Base-by-base conservation (phyloP, 2,329 filamentous ascomycete species). In the Diaporthe eres region DNA sequence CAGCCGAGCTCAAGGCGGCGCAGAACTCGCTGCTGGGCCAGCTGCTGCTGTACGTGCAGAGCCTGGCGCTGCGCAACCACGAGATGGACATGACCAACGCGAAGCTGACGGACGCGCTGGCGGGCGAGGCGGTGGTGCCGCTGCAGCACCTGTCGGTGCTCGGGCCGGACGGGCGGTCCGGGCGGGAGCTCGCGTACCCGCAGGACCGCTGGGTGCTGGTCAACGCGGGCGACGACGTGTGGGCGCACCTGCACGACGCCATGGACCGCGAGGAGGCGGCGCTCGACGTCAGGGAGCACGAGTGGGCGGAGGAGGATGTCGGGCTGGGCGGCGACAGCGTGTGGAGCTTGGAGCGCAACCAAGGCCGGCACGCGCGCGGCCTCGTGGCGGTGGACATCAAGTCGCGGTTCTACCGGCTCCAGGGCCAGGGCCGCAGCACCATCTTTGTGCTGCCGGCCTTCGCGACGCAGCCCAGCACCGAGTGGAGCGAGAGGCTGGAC, bases 181-280 rank as follows among this genome's bases (percentile, higher is more conserved):
- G 87, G 4, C 86, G 91, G 28, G 86, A 88, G 74, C 85, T 93
- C 34, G 86, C 86, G 1, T 88, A 85, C 79, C 87, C 87, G 0
- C 90, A 92, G 82, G 89, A 91, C 80, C 85, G 86, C 13, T 92
- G 87, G 83, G 81, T 92, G 19, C 83, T 92, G 2, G 87, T 85
- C 77, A 91, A 91, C 76, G 86, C 87, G 0, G 88, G 88, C 5
- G 87, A 90, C 53, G 88, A 90, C 70, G 83, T 90, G 22, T 88
- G 85, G 75, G 78, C 81, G 9, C 83, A 84, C 71, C 80, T 92
- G 25, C 88, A 90, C 78, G 81, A 81, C 19, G 77, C 86, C 73
- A 82, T 92, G 9, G 88, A 90, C 79, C 82, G 79, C 47, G 80
- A 83, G 42, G 89, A 90, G 80, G 82, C 83, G 17, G 78, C 83